A percentile compares a stretch with the other conserved stretches of the same genome.
These are phyloP conservation scores for Nakazawaea populi DNA, from an alignment of 805 yeast species.

Conservation along the genomic window DNA sequence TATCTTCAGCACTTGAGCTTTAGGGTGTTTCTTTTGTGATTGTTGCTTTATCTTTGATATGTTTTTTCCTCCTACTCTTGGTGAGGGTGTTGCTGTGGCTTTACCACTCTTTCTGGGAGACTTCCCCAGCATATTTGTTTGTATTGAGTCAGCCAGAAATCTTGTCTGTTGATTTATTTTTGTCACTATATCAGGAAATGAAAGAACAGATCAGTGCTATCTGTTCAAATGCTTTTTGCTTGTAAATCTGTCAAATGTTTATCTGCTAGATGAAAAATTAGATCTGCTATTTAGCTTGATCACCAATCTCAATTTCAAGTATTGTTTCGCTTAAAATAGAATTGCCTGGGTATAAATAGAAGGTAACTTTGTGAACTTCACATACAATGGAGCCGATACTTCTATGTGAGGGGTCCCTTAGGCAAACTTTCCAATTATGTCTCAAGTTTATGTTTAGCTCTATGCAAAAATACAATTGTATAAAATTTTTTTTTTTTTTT, in stretches of 20 bases:
- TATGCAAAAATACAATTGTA: neutral
- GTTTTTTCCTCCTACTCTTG: slow-evolving; percentile 16
- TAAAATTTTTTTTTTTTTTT: no score
- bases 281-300: neutral
- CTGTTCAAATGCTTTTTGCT: no score
- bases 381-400: neutral
- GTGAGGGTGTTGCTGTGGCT: slow-evolving; percentile 11
- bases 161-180: no score
- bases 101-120: slow-evolving; percentile 22
- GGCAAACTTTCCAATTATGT: neutral
- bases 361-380: no score
- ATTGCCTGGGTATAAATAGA: no score
- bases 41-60: slow-evolving; percentile 20
- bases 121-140: slow-evolving; percentile 19
- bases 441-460: neutral
- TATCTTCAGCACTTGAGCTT: slow-evolving; percentile 8
- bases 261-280: slow-evolving; percentile 2
- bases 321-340: no score
- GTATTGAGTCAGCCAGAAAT: neutral
- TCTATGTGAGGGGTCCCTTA: neutral
- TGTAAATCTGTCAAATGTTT: neutral
- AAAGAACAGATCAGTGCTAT: no score
- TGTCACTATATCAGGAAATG: no score
- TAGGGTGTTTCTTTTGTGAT: slow-evolving; percentile 22
- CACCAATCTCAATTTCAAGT: neutral